Percentiles rank a stretch among this genome's conserved stretches.
Evolutionary conservation across 1,284 basidiomycete species (phyloP).

Genomic region (Ganoderma multipileum): DNA sequence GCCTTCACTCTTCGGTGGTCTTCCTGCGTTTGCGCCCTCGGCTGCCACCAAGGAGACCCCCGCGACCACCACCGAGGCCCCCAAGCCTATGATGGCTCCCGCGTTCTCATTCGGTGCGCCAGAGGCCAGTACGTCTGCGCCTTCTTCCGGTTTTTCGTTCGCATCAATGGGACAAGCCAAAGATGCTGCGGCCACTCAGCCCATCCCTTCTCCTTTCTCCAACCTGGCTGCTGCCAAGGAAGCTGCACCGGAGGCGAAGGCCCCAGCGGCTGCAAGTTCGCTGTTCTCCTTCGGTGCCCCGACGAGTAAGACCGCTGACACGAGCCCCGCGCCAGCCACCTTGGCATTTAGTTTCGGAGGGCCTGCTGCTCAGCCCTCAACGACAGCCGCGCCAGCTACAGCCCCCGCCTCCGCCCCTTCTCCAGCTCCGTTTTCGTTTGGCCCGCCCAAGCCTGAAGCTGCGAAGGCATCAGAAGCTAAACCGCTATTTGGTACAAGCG

Average conservation of each 20-base stretch:
- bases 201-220: slow-evolving; percentile 18
- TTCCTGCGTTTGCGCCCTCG: slow-evolving; percentile 8
- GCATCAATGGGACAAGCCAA: slow-evolving; percentile 1
- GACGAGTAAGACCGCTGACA: neutral
- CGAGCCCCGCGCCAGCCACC: slow-evolving; percentile 2
- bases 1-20: slow-evolving; percentile 30
- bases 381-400: slow-evolving; percentile 17
- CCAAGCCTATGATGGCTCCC: slow-evolving; percentile 10
- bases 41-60: slow-evolving; percentile 8
- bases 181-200: neutral
- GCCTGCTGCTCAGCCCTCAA: neutral
- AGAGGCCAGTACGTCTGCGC: neutral
- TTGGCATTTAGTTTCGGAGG: slow-evolving; percentile 6
- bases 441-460: slow-evolving; percentile 24
- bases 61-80: slow-evolving; percentile 7
- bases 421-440: slow-evolving; percentile 23
- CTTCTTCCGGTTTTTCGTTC: slow-evolving; percentile 13
- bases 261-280: neutral
- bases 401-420: neutral
- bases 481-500: slow-evolving; percentile 18
- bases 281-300: slow-evolving; percentile 28
- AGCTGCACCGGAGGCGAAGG: neutral
- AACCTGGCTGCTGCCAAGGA: slow-evolving; percentile 18
- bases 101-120: slow-evolving; percentile 13
- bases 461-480: slow-evolving; percentile 28